These are phyloP conservation scores for Avicennia marina DNA, from an alignment of 257 asterid genomes.

Conservation along the genomic window DNA sequence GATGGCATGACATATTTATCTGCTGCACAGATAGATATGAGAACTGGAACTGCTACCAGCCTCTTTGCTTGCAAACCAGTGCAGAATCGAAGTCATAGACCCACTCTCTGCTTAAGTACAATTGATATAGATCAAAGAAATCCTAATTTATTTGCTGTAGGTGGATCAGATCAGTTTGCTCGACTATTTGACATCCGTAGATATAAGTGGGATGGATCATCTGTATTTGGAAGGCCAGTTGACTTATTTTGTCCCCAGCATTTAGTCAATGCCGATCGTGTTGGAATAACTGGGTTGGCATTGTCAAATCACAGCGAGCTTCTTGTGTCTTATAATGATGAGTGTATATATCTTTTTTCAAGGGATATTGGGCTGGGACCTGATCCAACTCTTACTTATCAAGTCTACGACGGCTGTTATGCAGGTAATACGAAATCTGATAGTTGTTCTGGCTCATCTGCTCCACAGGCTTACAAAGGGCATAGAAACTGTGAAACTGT, in stretches of 20 bases:
- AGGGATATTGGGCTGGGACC: conserved; percentile 72
- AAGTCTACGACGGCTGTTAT: conserved; percentile 31
- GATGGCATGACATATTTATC: no score
- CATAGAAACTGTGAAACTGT: conserved; percentile 72
- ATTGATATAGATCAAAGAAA: conserved; percentile 82
- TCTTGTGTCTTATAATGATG: conserved; percentile 77
- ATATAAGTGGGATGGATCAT: conserved; percentile 60
- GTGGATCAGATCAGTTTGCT: conserved; percentile 83
- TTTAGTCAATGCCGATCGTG: conserved; percentile 49
- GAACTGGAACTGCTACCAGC: conserved; percentile 55
- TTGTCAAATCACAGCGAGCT: conserved; percentile 91
- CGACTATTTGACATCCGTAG: conserved; percentile 81
- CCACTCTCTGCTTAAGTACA: conserved; percentile 49
- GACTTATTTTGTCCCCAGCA: conserved; percentile 72
- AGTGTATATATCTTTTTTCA: conserved; percentile 72
- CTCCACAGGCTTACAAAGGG: conserved; percentile 81
- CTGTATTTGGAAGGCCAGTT: conserved; percentile 62
- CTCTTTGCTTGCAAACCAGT: conserved; percentile 68
- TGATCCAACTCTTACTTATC: conserved; percentile 32
- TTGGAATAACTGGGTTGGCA: conserved; percentile 84
- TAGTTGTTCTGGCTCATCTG: conserved; percentile 25
- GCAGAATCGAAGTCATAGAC: conserved; percentile 22
- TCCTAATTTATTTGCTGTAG: conserved; percentile 80
- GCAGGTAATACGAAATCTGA: conserved; percentile 30
- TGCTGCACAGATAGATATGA: conserved; percentile 78